These are phyloP conservation scores for Leccinum huronense DNA, from an alignment of 1,284 basidiomycete species.

Conservation along the genomic window DNA sequence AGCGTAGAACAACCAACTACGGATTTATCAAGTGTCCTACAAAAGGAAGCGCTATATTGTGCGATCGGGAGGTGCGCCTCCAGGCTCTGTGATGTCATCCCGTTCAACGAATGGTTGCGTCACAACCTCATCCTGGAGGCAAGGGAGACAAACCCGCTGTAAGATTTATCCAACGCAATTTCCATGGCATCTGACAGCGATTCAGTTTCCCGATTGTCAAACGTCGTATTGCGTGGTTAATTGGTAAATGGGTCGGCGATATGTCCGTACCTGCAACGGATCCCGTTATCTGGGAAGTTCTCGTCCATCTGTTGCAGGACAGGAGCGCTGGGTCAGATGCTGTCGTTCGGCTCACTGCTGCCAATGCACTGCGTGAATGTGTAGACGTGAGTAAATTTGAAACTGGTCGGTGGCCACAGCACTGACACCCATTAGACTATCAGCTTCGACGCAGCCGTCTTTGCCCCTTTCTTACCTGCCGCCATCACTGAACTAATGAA, in stretches of 20 bases:
- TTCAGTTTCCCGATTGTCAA: slow-evolving; percentile 82
- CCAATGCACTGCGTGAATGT: slow-evolving; percentile 72
- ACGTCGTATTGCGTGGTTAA: slow-evolving; percentile 85
- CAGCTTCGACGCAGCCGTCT: slow-evolving; percentile 55
- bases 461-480: slow-evolving; percentile 58
- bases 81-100: slow-evolving; percentile 62
- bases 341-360: slow-evolving; percentile 82
- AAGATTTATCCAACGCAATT: slow-evolving; percentile 20
- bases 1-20: slow-evolving; percentile 50
- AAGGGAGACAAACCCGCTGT: slow-evolving; percentile 57
- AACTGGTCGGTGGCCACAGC: neutral
- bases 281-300: slow-evolving; percentile 72
- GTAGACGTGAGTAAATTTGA: slow-evolving; percentile 63
- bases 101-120: slow-evolving; percentile 67
- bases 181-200: slow-evolving; percentile 20
- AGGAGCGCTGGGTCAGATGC: slow-evolving; percentile 69
- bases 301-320: slow-evolving; percentile 72
- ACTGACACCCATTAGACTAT: slow-evolving; percentile 46
- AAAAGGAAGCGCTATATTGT: slow-evolving; percentile 87
- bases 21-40: slow-evolving; percentile 64
- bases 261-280: slow-evolving; percentile 61
- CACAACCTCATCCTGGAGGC: slow-evolving; percentile 58
- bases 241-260: slow-evolving; percentile 81
- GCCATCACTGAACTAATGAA: slow-evolving; percentile 61
- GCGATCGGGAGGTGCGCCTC: slow-evolving; percentile 80